phyloP scores from a whole-genome alignment of 1,284 basidiomycete species.

The Moniliophthora roreri region DNA sequence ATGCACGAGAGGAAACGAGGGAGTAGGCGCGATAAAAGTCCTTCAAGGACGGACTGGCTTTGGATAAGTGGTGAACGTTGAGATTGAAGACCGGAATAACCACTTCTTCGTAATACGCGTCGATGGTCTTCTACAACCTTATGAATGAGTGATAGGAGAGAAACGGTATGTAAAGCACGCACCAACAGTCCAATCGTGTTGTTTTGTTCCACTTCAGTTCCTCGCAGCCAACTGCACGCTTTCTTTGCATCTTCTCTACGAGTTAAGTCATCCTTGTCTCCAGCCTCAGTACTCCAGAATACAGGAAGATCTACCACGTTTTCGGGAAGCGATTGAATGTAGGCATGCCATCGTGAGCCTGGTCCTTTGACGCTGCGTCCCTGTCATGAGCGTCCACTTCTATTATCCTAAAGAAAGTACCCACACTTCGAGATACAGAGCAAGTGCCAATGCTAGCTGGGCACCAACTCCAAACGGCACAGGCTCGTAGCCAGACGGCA shows the following conservation, averaged over 20 bases:
- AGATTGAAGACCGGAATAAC: conserved; percentile 33
- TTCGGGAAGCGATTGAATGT: conserved; percentile 64
- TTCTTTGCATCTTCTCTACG: conserved; percentile 31
- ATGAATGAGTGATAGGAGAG: conserved; percentile 19
- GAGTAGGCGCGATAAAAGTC: conserved; percentile 74
- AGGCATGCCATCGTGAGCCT: conserved; percentile 63
- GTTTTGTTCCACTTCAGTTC: conserved; percentile 42
- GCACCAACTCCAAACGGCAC: conserved; percentile 54
- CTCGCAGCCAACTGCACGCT: conserved; percentile 44
- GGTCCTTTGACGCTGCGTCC: conserved; percentile 37
- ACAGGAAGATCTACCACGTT: conserved; percentile 56
- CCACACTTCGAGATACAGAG: conserved; percentile 61
- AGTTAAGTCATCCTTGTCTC: conserved; percentile 17
- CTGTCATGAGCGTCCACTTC: conserved; percentile 11
- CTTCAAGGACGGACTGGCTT: conserved; percentile 39
- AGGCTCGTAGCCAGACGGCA: neutral
- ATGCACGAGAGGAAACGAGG: conserved; percentile 85
- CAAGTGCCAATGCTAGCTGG: conserved; percentile 53
- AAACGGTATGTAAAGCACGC: neutral
- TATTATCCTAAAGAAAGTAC: conserved; percentile 22
- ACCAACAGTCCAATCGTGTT: conserved; percentile 12
- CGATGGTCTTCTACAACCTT: conserved; percentile 42
- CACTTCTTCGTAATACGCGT: conserved; percentile 43
- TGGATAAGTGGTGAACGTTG: conserved; percentile 14
- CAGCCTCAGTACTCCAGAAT: conserved; percentile 50